phyloP scores from a whole-genome alignment of 163 green algal genomes.

The Volvox carteri region DNA sequence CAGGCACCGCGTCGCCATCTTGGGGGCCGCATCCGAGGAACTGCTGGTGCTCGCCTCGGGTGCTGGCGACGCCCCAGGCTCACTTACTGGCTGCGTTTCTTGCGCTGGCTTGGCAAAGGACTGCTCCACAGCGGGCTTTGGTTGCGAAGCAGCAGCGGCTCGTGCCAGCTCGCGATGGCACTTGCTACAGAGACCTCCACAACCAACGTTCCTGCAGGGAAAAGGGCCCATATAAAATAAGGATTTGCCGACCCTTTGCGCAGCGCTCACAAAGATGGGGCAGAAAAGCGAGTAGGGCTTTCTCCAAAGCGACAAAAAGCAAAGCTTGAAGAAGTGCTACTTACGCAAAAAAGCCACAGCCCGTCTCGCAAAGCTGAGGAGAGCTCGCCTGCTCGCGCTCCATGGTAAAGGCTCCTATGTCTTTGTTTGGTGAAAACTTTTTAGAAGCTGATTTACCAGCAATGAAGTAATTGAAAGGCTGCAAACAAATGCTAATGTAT shows the following conservation, averaged over 20 bases:
- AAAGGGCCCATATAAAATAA: too few relatives aligned
- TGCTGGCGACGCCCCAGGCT: background rate
- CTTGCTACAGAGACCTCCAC: slow-evolving; percentile 65
- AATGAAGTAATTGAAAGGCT: too few relatives aligned
- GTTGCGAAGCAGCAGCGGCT: slow-evolving; percentile 5
- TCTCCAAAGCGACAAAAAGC: background rate
- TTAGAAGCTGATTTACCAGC: too few relatives aligned
- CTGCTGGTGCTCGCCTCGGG: slow-evolving; percentile 9
- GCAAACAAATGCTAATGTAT: too few relatives aligned
- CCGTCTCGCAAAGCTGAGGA: slow-evolving; percentile 60
- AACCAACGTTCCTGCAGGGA: slow-evolving; percentile 62
- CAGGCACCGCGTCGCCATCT: slow-evolving; percentile 14
- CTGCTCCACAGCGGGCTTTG: slow-evolving; percentile 5
- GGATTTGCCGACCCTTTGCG: background rate
- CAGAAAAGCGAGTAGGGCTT: slow-evolving; percentile 35
- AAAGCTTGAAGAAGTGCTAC: slow-evolving; percentile 33
- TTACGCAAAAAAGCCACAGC: slow-evolving; percentile 74
- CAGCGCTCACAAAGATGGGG: background rate
- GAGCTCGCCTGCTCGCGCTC: slow-evolving; percentile 46
- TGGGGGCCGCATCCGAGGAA: background rate
- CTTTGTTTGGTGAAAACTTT: slow-evolving; percentile 15
- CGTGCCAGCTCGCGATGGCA: slow-evolving; percentile 63
- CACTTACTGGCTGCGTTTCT: slow-evolving; percentile 15
- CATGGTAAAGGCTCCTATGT: slow-evolving; percentile 15
- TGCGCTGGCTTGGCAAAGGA: background rate